Percentiles rank a stretch among this genome's conserved stretches.
These are phyloP conservation scores for Rhexocercosporidium sp. DNA, from an alignment of 2,329 filamentous ascomycete species.

Conservation along the genomic window DNA sequence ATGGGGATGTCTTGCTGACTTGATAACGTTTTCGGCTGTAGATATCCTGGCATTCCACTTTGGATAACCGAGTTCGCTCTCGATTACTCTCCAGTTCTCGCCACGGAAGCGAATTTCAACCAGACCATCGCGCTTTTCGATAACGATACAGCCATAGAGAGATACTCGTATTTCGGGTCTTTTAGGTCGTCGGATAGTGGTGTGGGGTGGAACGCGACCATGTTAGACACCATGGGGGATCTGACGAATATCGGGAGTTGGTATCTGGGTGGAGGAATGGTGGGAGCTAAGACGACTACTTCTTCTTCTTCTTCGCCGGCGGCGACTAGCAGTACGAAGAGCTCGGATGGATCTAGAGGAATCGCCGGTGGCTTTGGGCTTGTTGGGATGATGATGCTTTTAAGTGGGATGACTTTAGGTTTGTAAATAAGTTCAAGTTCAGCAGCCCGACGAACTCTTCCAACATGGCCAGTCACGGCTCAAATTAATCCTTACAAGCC, in stretches of 20 bases:
- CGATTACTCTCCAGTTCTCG: neutral
- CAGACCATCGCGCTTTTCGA: slow-evolving; percentile 20
- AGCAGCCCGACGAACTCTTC: no score
- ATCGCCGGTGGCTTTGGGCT: neutral
- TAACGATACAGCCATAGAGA: slow-evolving; percentile 16
- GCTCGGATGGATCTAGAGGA: neutral
- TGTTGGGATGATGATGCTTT: neutral
- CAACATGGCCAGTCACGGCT: no score
- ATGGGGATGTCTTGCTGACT: no score
- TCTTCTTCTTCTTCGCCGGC: neutral
- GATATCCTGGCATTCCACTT: slow-evolving; percentile 16
- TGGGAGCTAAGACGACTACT: neutral
- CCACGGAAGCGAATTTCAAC: slow-evolving; percentile 16
- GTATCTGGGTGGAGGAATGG: slow-evolving; percentile 14
- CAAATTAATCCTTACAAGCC: no score
- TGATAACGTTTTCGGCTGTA: no score
- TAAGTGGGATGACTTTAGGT: neutral
- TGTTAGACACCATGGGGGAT: slow-evolving; percentile 10
- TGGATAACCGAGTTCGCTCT: slow-evolving; percentile 19
- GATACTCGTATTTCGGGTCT: slow-evolving; percentile 25
- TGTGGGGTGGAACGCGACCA: slow-evolving; percentile 15
- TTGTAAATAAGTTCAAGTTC: neutral
- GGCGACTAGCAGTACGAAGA: neutral
- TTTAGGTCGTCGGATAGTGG: slow-evolving; percentile 14
- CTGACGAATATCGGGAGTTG: slow-evolving; percentile 23